Evolutionary conservation across 2,329 filamentous ascomycete genomes (phyloP).

Genomic region (Colletotrichum nymphaeae): DNA sequence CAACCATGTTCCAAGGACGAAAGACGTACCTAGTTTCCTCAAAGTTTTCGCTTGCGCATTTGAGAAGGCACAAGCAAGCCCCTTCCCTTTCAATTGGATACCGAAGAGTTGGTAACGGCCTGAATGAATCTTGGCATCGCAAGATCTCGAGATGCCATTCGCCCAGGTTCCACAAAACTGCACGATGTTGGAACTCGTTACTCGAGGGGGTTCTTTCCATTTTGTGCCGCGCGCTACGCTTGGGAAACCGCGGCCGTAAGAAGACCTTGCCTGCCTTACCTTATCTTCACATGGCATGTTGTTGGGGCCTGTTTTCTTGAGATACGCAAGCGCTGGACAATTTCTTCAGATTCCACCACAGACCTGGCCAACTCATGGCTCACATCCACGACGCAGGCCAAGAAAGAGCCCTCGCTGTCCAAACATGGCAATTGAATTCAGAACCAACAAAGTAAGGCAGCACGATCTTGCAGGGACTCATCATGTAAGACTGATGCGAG

Average conservation of each 20-base stretch:
- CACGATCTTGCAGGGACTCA: neutral
- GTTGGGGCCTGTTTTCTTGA: neutral
- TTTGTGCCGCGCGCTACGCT: slow-evolving; percentile 10
- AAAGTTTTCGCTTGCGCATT: neutral
- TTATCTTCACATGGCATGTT: neutral
- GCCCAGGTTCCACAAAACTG: neutral
- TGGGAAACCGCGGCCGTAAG: neutral
- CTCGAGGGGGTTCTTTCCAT: neutral
- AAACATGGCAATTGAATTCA: too few relatives aligned
- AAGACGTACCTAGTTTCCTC: neutral
- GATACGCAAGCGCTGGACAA: neutral
- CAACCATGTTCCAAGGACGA: neutral
- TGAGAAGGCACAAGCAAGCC: neutral
- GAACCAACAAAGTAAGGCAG: neutral
- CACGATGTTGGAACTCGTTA: neutral
- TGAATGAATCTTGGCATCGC: neutral
- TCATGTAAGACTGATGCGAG: too few relatives aligned
- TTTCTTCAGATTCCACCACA: too few relatives aligned
- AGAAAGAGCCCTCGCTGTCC: too few relatives aligned
- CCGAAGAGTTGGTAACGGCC: neutral
- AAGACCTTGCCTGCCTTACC: neutral
- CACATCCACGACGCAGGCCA: neutral
- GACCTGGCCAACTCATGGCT: neutral
- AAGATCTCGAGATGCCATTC: neutral
- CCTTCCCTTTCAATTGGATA: neutral